Conservation (phyloP, 2,329 filamentous ascomycete species). For the Gnomoniopsis smithogilvyi region DNA sequence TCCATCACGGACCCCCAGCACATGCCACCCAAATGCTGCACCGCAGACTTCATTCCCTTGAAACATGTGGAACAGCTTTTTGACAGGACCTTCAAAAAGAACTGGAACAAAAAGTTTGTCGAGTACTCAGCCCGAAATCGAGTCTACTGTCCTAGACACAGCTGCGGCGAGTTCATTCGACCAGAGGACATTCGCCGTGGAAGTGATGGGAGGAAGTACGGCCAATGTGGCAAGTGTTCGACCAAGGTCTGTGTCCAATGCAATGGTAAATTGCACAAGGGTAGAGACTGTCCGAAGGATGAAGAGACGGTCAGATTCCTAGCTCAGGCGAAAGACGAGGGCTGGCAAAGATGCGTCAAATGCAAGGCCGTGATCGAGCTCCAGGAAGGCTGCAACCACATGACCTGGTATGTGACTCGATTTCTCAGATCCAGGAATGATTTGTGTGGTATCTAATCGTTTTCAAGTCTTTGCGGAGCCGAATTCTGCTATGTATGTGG, state of each 20-base stretch:
- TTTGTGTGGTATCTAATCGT: not conserved
- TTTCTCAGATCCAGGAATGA: conserved; percentile 12
- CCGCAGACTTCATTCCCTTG: conserved; percentile 66
- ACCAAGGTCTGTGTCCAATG: conserved; percentile 73
- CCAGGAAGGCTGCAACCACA: conserved; percentile 82
- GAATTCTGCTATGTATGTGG: conserved; percentile 89
- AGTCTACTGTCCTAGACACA: conserved; percentile 70
- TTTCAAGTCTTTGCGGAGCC: conserved; percentile 64
- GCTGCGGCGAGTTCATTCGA: conserved; percentile 78
- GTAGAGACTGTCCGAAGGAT: conserved; percentile 67
- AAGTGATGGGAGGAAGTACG: conserved; percentile 59
- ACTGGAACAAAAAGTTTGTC: conserved; percentile 77
- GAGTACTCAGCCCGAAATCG: conserved; percentile 73
- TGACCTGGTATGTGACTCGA: conserved; percentile 66
- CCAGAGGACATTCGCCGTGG: conserved; percentile 64
- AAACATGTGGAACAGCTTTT: conserved; percentile 76
- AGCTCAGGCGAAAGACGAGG: conserved; percentile 61
- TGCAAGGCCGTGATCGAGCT: conserved; percentile 75
- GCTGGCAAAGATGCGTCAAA: conserved; percentile 73
- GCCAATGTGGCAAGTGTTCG: conserved; percentile 67
- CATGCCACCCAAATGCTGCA: conserved; percentile 86
- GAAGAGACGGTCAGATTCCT: conserved; percentile 63
- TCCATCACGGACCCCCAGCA: conserved; percentile 74
- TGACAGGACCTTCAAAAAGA: conserved; percentile 68
- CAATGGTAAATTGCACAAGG: conserved; percentile 70